A percentile compares a stretch with the other conserved stretches of the same genome.
Evolutionary conservation across 1,139 yeast genomes (phyloP).

Genomic region (Pichia sp.): DNA sequence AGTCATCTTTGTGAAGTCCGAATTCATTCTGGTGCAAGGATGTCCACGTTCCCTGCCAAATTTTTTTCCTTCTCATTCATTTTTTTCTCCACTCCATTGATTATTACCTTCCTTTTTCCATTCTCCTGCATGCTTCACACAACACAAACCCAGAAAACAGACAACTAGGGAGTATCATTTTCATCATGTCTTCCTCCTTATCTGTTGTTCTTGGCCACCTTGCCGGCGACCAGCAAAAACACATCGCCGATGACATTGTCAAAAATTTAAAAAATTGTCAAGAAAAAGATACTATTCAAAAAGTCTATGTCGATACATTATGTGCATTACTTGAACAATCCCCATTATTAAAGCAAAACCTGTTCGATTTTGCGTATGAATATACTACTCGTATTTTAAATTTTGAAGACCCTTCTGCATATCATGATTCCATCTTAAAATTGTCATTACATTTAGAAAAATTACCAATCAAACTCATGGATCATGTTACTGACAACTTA

Average conservation of each 20-base stretch:
- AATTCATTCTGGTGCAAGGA: background rate
- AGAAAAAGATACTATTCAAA: conserved; percentile 3
- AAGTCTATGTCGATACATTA: conserved; percentile 31
- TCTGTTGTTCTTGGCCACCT: conserved; percentile 19
- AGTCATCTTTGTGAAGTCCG: background rate
- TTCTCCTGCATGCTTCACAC: too few species aligned
- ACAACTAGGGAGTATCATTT: too few species aligned
- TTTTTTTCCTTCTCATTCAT: background rate
- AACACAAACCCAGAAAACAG: too few species aligned
- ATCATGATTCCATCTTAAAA: conserved; percentile 17
- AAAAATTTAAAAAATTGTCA: background rate
- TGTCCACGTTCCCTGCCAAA: background rate
- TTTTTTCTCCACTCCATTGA: too few species aligned
- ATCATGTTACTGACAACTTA: conserved; percentile 10
- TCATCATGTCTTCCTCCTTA: conserved; percentile 13
- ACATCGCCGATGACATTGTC: conserved; percentile 13
- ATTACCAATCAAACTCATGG: conserved; percentile 14
- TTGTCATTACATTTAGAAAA: conserved; percentile 16
- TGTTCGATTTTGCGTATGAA: conserved; percentile 29
- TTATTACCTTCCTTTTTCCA: too few species aligned
- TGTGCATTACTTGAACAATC: conserved; percentile 39
- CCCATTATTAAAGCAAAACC: conserved; percentile 28
- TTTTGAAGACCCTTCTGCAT: conserved; percentile 1
- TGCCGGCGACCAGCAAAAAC: conserved; percentile 23
- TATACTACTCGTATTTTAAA: conserved; percentile 23